These are phyloP conservation scores for Metarhizium rileyi DNA, from an alignment of 2,329 filamentous ascomycete genomes.

Conservation along the genomic window DNA sequence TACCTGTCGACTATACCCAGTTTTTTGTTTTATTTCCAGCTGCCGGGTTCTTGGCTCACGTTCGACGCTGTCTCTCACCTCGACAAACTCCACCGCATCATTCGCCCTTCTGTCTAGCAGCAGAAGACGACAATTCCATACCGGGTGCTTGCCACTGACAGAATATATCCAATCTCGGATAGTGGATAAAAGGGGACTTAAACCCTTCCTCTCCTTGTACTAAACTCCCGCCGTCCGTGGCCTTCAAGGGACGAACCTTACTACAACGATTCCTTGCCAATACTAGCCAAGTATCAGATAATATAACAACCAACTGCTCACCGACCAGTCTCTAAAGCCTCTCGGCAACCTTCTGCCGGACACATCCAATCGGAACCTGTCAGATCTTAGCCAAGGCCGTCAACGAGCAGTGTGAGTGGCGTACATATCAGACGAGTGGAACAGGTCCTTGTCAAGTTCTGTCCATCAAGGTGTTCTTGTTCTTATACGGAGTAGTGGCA, in stretches of 20 bases:
- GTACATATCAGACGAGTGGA: background rate
- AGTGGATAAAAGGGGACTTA: background rate
- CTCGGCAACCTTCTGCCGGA: constrained; percentile 2
- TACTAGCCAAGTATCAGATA: background rate
- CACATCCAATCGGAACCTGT: background rate
- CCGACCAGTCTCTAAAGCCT: background rate
- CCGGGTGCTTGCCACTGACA: too few relatives aligned
- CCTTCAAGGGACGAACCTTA: background rate
- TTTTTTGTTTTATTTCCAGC: background rate
- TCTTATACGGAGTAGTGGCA: background rate
- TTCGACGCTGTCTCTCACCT: background rate
- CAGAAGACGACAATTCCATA: background rate
- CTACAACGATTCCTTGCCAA: background rate
- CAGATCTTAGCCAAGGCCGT: background rate
- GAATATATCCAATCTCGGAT: background rate
- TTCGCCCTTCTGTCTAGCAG: background rate
- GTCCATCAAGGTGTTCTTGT: constrained; percentile 4
- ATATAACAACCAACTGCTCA: background rate
- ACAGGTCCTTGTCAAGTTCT: background rate
- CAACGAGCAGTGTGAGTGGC: background rate
- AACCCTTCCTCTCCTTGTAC: background rate
- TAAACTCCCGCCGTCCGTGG: background rate
- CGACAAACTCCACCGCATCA: too few relatives aligned
- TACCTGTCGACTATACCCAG: background rate
- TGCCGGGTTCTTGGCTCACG: background rate